Evolutionary conservation across 75 land plant genomes (phyloP).

Genomic region (Sequoiadendron giganteum): DNA sequence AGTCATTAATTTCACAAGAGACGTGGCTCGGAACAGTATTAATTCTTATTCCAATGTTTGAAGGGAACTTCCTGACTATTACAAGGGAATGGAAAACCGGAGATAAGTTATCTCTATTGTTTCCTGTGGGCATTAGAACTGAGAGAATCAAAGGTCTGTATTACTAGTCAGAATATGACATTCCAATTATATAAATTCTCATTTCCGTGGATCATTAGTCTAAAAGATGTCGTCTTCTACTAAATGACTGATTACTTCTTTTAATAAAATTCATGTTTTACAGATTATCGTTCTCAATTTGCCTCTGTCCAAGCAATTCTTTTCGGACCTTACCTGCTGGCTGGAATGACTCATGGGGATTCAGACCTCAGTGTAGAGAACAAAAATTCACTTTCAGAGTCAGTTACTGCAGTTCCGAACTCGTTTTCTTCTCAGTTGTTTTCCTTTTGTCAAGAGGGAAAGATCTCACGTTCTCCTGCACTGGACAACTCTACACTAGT

Average conservation of each 20-base stretch:
- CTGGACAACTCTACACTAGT: conserved; percentile 16
- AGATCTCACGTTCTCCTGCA: not conserved
- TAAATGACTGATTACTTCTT: not conserved
- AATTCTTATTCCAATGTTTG: not conserved
- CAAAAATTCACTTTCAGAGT: conserved; percentile 27
- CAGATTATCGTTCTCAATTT: conserved; percentile 84
- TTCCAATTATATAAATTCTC: not conserved
- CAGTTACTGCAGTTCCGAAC: conserved; percentile 44
- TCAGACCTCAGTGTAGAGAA: conserved; percentile 29
- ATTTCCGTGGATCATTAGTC: not conserved
- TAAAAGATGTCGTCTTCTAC: not conserved
- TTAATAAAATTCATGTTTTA: not conserved
- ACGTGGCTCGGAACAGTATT: not conserved
- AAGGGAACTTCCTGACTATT: conserved; percentile 68
- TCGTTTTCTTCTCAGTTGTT: conserved; percentile 35
- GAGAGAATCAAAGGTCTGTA: conserved; percentile 80
- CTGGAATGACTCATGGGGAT: conserved; percentile 63
- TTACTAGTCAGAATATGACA: not conserved
- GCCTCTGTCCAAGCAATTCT: conserved; percentile 71
- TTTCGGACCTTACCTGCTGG: conserved; percentile 83
- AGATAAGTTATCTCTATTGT: conserved; percentile 49
- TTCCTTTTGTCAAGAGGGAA: conserved; percentile 32
- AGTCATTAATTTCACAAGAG: not conserved
- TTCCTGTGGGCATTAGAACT: conserved; percentile 59
- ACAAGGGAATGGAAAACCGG: conserved; percentile 56